Percentiles rank a stretch among this genome's conserved stretches.
These are phyloP conservation scores for Pseudogymnoascus sp. DNA, from an alignment of 2,329 filamentous ascomycete genomes.

Conservation along the genomic window DNA sequence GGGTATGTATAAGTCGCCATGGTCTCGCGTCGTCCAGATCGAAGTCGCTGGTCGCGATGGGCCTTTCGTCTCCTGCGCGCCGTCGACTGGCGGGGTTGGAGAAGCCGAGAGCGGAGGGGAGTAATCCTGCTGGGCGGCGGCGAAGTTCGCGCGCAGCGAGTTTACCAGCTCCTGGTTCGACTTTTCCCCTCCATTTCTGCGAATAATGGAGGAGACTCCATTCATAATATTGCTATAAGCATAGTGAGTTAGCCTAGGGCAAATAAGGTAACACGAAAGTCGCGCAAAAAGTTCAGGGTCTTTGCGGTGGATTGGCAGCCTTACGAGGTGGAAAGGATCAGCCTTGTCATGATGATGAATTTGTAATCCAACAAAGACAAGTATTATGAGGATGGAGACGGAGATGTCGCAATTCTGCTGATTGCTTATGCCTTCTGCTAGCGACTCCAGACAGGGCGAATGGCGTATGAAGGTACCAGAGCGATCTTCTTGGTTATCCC, in stretches of 20 bases:
- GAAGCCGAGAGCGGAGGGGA: constrained; percentile 26
- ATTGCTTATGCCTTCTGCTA: constrained; percentile 5
- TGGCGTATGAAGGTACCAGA: constrained; percentile 1
- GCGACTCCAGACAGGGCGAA: not conserved
- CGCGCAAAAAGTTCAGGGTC: not conserved
- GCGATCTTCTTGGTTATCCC: not conserved
- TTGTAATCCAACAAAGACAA: constrained; percentile 6
- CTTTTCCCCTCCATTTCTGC: constrained; percentile 66
- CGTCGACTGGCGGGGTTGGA: constrained; percentile 25
- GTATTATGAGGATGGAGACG: constrained; percentile 4
- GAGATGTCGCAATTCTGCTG: constrained; percentile 3
- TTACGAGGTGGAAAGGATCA: constrained; percentile 80
- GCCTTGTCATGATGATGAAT: constrained; percentile 53
- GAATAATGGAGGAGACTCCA: constrained; percentile 74
- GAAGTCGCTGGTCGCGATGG: constrained; percentile 20
- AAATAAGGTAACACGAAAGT: not conserved
- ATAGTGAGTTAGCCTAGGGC: constrained; percentile 12
- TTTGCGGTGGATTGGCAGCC: constrained; percentile 27
- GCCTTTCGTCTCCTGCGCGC: constrained; percentile 25
- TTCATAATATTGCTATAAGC: constrained; percentile 45
- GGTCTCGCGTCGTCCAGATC: constrained; percentile 62
- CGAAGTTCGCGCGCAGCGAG: constrained; percentile 76
- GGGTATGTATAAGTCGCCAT: constrained; percentile 63
- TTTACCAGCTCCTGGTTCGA: constrained; percentile 92
- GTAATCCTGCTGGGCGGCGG: constrained; percentile 61